A percentile compares a stretch with the other conserved stretches of the same genome.
phyloP scores from a whole-genome alignment of 169 alveolate species.

The Plasmodium blacklocki region DNA sequence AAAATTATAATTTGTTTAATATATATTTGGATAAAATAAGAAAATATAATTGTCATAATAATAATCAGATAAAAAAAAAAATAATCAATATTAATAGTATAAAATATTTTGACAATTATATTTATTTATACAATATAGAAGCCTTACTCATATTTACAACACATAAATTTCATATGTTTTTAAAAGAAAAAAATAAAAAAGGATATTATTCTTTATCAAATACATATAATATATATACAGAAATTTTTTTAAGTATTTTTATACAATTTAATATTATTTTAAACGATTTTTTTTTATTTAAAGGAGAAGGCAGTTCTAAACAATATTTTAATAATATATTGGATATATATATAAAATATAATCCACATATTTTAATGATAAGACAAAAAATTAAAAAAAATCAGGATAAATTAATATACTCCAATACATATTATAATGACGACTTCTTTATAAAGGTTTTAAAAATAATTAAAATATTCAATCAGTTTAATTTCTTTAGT shows the following conservation, averaged over 20 bases:
- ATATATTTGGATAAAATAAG: constrained; percentile 69
- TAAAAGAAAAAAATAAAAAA: constrained; percentile 7
- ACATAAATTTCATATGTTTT: constrained; percentile 28
- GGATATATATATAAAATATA: constrained; percentile 23
- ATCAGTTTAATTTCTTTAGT: constrained; percentile 53
- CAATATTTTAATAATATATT: constrained; percentile 18
- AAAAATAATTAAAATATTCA: constrained; percentile 54
- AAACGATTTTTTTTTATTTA: constrained; percentile 41
- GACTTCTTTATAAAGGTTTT: constrained; percentile 17
- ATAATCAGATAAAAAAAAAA: constrained; percentile 14
- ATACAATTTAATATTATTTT: constrained; percentile 46
- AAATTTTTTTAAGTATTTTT: constrained; percentile 32
- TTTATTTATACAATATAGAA: constrained; percentile 29
- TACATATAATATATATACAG: too few relatives aligned
- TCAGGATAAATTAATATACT: too few relatives aligned
- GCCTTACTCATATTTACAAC: constrained; percentile 53
- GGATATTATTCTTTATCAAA: not conserved
- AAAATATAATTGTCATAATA: not conserved
- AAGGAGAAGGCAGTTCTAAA: constrained; percentile 27
- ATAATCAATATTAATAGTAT: constrained; percentile 69
- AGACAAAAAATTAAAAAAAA: not conserved
- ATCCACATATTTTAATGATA: not conserved
- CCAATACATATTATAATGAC: constrained; percentile 8
- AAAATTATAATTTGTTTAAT: constrained; percentile 67
- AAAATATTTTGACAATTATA: constrained; percentile 50